Evolutionary conservation across 306 rosid species (phyloP).

Genomic region (Quercus engelmannii): DNA sequence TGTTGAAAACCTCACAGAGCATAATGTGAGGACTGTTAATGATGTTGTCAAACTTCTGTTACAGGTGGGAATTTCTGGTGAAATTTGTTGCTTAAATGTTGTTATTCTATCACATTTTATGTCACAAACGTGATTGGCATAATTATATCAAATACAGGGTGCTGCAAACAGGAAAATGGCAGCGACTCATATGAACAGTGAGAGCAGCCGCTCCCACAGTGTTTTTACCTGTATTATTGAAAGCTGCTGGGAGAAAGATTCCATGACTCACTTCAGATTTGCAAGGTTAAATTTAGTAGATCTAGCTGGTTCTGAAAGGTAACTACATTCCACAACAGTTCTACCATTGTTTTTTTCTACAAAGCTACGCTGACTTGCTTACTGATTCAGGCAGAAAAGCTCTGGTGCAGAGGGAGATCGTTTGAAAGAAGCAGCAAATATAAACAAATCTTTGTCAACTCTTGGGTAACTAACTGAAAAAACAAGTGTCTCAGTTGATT

Average conservation of each 20-base stretch:
- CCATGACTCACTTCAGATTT: slow-evolving; percentile 81
- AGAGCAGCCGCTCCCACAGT: slow-evolving; percentile 96
- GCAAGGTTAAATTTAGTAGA: slow-evolving; percentile 95
- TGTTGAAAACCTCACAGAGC: slow-evolving; percentile 85
- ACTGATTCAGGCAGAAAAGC: slow-evolving; percentile 78
- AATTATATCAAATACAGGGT: slow-evolving; percentile 55
- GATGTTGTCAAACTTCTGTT: slow-evolving; percentile 84
- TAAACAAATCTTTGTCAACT: slow-evolving; percentile 90
- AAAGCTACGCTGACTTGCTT: slow-evolving; percentile 24
- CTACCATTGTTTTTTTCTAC: slow-evolving; percentile 10
- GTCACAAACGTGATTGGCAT: slow-evolving; percentile 15
- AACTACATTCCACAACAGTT: slow-evolving; percentile 17
- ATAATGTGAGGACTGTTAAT: slow-evolving; percentile 58
- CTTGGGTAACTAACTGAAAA: slow-evolving; percentile 63
- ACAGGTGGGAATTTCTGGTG: slow-evolving; percentile 48
- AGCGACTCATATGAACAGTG: slow-evolving; percentile 86
- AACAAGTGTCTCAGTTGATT: slow-evolving; percentile 21
- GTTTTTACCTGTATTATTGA: slow-evolving; percentile 93
- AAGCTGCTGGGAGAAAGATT: slow-evolving; percentile 90
- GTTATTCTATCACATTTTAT: slow-evolving; percentile 9
- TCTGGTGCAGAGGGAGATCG: slow-evolving; percentile 95
- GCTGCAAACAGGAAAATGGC: slow-evolving; percentile 92
- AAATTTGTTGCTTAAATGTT: slow-evolving; percentile 1
- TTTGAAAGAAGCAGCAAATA: slow-evolving; percentile 92
- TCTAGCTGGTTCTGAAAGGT: slow-evolving; percentile 98